Evolutionary conservation across 2,329 filamentous ascomycete genomes (phyloP).

Genomic region (Colletotrichum musicola): DNA sequence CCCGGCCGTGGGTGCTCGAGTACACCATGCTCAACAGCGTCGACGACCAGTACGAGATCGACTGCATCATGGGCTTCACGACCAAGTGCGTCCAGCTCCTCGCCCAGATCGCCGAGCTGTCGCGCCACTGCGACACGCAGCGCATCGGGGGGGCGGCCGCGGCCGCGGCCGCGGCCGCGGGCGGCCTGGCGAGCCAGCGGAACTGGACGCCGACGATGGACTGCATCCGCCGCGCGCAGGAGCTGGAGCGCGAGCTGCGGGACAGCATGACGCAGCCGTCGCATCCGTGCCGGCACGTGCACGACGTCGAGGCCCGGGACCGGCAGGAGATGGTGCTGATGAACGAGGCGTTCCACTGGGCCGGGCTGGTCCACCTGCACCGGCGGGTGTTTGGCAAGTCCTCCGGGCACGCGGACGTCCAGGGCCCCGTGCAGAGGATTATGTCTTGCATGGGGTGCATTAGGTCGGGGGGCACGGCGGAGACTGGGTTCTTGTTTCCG

Average conservation of each 20-base stretch:
- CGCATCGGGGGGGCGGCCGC: constrained; percentile 63
- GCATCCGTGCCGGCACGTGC: constrained; percentile 58
- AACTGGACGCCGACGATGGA: constrained; percentile 71
- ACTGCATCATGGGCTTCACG: constrained; percentile 85
- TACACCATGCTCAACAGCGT: constrained; percentile 62
- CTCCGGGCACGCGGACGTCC: constrained; percentile 70
- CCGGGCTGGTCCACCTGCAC: constrained; percentile 80
- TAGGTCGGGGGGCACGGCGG: constrained; percentile 75
- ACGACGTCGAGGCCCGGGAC: constrained; percentile 66
- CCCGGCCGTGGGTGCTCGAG: constrained; percentile 65
- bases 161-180: no score
- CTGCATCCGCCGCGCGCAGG: constrained; percentile 67
- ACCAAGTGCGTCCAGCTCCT: constrained; percentile 78
- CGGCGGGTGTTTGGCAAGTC: constrained; percentile 77
- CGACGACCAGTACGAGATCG: constrained; percentile 75
- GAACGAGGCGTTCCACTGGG: constrained; percentile 85
- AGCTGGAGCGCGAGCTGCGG: constrained; percentile 71
- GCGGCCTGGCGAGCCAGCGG: no score
- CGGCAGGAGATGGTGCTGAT: constrained; percentile 75
- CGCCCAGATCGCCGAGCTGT: constrained; percentile 78
- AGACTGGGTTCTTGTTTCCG: constrained; percentile 82
- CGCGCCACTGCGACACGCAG: constrained; percentile 74
- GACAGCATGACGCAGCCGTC: constrained; percentile 62
- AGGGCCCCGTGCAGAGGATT: constrained; percentile 72
- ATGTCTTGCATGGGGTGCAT: constrained; percentile 73